Conservation (phyloP, 2,329 filamentous ascomycete genomes). For the Microcera coccophila region DNA sequence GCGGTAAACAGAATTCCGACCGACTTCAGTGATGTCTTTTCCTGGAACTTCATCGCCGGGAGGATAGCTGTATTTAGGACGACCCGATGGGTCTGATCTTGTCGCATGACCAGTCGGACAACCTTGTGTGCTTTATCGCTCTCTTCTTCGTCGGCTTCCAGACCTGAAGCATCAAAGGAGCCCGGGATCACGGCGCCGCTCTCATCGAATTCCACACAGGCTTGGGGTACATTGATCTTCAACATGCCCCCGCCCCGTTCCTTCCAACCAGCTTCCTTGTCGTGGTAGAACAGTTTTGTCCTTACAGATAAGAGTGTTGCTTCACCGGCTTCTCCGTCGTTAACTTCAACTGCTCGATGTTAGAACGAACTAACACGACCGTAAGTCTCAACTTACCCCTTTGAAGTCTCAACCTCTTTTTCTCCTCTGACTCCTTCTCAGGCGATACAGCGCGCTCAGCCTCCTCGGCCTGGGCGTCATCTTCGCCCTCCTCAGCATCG, state of each 20-base stretch:
- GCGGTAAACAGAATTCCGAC: constrained; percentile 65
- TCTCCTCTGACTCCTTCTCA: constrained; percentile 57
- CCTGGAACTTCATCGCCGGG: constrained; percentile 73
- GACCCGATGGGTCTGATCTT: constrained; percentile 82
- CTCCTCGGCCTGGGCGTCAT: constrained; percentile 43
- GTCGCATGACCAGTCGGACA: constrained; percentile 80
- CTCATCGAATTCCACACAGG: constrained; percentile 54
- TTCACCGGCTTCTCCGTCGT: constrained; percentile 86
- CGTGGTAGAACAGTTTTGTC: constrained; percentile 80
- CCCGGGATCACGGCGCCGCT: constrained; percentile 46
- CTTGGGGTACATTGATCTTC: constrained; percentile 72
- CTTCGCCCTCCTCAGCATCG: constrained; percentile 38
- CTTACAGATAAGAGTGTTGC: constrained; percentile 69
- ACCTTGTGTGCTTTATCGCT: constrained; percentile 40
- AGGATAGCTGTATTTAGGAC: constrained; percentile 81
- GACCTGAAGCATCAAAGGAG: constrained; percentile 52
- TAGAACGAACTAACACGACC: constrained; percentile 14
- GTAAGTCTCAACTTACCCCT: constrained; percentile 54
- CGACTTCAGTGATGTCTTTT: constrained; percentile 68
- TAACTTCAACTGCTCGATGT: constrained; percentile 55
- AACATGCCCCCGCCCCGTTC: constrained; percentile 81
- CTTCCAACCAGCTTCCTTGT: constrained; percentile 73
- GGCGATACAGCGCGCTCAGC: constrained; percentile 44
- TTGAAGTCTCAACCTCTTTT: constrained; percentile 63
- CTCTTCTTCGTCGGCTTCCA: constrained; percentile 44